Evolutionary conservation across 306 rosid species (phyloP).

Genomic region (Prunus padus): DNA sequence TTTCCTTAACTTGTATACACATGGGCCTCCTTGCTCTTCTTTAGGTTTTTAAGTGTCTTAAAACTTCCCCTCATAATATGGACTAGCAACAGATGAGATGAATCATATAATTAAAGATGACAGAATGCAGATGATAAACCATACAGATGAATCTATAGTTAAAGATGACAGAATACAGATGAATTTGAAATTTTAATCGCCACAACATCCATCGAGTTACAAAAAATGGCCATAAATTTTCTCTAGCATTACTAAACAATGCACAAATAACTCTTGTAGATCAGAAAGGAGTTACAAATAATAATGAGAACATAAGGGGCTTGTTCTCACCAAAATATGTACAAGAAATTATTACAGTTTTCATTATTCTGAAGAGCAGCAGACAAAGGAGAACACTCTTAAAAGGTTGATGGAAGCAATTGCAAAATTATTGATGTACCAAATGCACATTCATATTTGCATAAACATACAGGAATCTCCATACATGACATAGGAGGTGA

Average conservation of each 20-base stretch:
- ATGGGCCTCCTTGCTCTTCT: background rate
- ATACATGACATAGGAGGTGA: constrained; percentile 4
- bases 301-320: background rate
- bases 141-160: too few relatives aligned
- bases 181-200: background rate
- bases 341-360: background rate
- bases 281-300: background rate
- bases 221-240: constrained; percentile 2
- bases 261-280: background rate
- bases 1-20: too few relatives aligned
- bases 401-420: background rate
- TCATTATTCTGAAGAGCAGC: background rate
- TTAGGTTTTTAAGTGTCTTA: background rate
- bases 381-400: background rate
- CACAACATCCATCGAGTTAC: background rate
- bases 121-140: too few relatives aligned
- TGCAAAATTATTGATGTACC: background rate
- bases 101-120: background rate
- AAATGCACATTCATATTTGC: background rate
- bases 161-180: background rate
- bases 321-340: background rate
- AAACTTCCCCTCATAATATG: background rate
- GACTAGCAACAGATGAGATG: background rate
- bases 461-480: background rate
- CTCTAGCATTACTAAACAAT: background rate